phyloP scores from a whole-genome alignment of 805 yeast genomes.

The Crinitomyces ghanaensis region DNA sequence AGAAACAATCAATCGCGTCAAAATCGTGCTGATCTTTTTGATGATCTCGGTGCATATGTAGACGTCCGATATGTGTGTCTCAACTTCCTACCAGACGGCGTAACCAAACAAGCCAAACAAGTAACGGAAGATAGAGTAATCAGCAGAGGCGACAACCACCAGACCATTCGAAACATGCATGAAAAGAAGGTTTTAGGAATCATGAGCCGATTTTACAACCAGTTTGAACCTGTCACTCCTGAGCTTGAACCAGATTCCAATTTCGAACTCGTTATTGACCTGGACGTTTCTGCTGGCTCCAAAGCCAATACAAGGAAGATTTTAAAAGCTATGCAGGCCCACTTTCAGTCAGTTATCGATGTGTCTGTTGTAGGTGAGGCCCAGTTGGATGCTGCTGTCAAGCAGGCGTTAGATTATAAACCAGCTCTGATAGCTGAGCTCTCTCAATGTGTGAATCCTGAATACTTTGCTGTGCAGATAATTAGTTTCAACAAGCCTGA shows the following conservation, averaged over 20 bases:
- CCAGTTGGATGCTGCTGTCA: conserved; percentile 36
- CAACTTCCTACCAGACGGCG: conserved; percentile 43
- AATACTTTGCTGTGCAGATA: no score
- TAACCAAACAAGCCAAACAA: conserved; percentile 30
- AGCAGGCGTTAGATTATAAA: conserved; percentile 39
- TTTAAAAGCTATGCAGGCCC: conserved; percentile 27
- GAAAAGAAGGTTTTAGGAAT: conserved; percentile 43
- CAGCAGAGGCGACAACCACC: conserved; percentile 79
- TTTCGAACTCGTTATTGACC: conserved; percentile 56
- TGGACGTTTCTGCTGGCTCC: conserved; percentile 42
- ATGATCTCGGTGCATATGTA: conserved; percentile 36
- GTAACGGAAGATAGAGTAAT: conserved; percentile 50
- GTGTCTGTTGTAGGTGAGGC: conserved; percentile 32
- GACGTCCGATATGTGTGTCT: conserved; percentile 51
- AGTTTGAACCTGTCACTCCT: conserved; percentile 52
- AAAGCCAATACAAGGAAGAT: conserved; percentile 38
- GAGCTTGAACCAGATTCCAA: conserved; percentile 43
- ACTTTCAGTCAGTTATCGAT: conserved; percentile 32
- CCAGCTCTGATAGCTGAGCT: no score
- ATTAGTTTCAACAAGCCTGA: no score
- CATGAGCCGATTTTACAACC: conserved; percentile 59
- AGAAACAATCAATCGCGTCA: conserved; percentile 66
- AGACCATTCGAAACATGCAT: conserved; percentile 54
- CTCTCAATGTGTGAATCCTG: no score
- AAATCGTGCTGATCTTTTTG: conserved; percentile 60